phyloP scores from a whole-genome alignment of 768 basidiomycete genomes.

The Lepiota venenata region DNA sequence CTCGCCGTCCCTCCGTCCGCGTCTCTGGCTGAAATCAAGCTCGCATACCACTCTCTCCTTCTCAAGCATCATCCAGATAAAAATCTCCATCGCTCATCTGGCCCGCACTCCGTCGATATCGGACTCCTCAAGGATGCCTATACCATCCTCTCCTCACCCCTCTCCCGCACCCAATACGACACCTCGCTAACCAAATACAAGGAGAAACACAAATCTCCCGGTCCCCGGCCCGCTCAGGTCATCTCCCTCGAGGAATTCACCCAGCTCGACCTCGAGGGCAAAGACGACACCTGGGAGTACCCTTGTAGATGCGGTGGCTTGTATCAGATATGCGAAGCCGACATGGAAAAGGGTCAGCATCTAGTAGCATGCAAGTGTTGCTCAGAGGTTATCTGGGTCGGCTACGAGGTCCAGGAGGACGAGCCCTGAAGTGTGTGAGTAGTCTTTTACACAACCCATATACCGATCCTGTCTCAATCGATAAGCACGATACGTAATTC shows the following conservation, averaged over 20 bases:
- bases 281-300: constrained; percentile 48
- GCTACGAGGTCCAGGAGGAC: constrained; percentile 56
- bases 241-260: constrained; percentile 73
- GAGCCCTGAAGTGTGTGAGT: not conserved
- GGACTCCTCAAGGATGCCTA: constrained; percentile 68
- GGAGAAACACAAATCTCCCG: constrained; percentile 13
- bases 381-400: constrained; percentile 85
- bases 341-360: constrained; percentile 71
- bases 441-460: no score
- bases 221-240: constrained; percentile 71
- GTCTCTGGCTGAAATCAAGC: constrained; percentile 54
- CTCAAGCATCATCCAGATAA: constrained; percentile 60
- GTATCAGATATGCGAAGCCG: constrained; percentile 52
- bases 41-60: constrained; percentile 65
- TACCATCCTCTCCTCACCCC: constrained; percentile 48
- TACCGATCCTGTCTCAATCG: not conserved
- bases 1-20: constrained; percentile 52
- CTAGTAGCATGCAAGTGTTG: constrained; percentile 71
- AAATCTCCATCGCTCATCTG: constrained; percentile 10
- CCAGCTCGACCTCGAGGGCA: constrained; percentile 18
- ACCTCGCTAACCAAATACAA: constrained; percentile 14
- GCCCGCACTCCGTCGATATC: constrained; percentile 37
- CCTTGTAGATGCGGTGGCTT: constrained; percentile 71
- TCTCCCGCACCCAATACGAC: constrained; percentile 53
- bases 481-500: not conserved